These are phyloP conservation scores for Veloboletus limbatus DNA, from an alignment of 1,284 basidiomycete species.

Conservation along the genomic window DNA sequence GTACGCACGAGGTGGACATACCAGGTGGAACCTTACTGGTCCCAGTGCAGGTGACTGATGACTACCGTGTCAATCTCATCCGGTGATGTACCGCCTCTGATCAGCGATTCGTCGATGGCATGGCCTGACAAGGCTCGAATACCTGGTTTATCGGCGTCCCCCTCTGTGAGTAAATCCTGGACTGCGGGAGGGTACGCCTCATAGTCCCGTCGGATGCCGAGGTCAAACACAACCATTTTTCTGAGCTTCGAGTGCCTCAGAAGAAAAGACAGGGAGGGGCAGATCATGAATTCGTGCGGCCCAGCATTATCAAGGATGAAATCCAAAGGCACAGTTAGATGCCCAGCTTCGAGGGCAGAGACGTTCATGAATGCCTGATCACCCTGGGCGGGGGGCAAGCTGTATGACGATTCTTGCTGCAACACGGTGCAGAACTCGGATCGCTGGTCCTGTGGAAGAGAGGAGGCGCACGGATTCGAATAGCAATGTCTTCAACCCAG, in stretches of 20 bases:
- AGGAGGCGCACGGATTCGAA: no score
- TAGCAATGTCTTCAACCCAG: no score
- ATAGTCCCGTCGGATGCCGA: conserved; percentile 48
- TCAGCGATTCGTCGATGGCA: conserved; percentile 45
- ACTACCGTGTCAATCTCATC: conserved; percentile 41
- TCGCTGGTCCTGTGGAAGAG: no score
- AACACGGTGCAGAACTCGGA: neutral
- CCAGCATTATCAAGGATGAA: conserved; percentile 38
- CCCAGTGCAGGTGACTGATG: conserved; percentile 48
- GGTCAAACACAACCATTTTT: conserved; percentile 47
- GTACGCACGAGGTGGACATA: conserved; percentile 30
- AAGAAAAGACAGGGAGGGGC: conserved; percentile 48
- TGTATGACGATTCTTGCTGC: conserved; percentile 31
- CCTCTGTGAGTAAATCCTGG: conserved; percentile 21
- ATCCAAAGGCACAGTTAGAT: conserved; percentile 36
- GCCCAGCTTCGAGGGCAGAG: conserved; percentile 48
- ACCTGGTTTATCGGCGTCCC: neutral
- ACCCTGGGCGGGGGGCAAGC: conserved; percentile 34
- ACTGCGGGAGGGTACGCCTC: conserved; percentile 38
- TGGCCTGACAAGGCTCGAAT: conserved; percentile 38
- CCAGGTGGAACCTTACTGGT: conserved; percentile 24
- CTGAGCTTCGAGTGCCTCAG: conserved; percentile 41
- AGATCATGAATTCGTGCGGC: conserved; percentile 24
- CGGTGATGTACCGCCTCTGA: conserved; percentile 44
- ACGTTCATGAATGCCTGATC: conserved; percentile 46